These are phyloP conservation scores for Podaxis sp. DNA, from an alignment of 768 basidiomycete species.

Conservation along the genomic window DNA sequence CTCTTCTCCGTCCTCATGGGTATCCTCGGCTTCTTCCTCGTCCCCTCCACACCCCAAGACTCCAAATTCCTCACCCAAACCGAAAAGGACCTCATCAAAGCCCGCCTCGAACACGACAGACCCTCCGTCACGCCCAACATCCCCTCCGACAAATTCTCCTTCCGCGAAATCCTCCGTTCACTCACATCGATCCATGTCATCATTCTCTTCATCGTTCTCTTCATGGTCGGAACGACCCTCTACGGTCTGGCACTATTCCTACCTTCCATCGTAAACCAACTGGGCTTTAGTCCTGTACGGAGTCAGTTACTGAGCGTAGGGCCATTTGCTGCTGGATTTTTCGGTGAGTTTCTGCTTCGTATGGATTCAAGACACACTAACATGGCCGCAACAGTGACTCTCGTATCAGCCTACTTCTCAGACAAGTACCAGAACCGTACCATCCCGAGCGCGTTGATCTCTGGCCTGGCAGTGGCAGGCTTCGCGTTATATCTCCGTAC, in stretches of 20 bases:
- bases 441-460: constrained; percentile 25
- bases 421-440: constrained; percentile 28
- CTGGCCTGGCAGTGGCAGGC: constrained; percentile 28
- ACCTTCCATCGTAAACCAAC: constrained; percentile 37
- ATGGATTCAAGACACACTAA: not conserved
- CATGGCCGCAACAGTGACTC: constrained; percentile 21
- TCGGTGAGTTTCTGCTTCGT: constrained; percentile 24
- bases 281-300: constrained; percentile 31
- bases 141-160: constrained; percentile 28
- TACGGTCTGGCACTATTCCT: constrained; percentile 37
- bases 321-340: constrained; percentile 36
- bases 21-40: constrained; percentile 37
- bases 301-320: constrained; percentile 38
- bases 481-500: constrained; percentile 31
- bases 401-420: constrained; percentile 26
- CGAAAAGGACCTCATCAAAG: constrained; percentile 36
- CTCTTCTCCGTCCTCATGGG: constrained; percentile 52
- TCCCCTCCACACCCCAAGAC: constrained; percentile 32
- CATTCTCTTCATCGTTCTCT: constrained; percentile 33
- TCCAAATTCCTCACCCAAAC: constrained; percentile 29
- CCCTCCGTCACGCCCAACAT: constrained; percentile 26
- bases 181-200: constrained; percentile 35
- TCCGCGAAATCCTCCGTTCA: constrained; percentile 31
- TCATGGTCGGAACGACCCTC: constrained; percentile 34
- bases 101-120: constrained; percentile 31